Evolutionary conservation across 768 basidiomycete species (phyloP).

Genomic region (Candolleomyces eurysporus): DNA sequence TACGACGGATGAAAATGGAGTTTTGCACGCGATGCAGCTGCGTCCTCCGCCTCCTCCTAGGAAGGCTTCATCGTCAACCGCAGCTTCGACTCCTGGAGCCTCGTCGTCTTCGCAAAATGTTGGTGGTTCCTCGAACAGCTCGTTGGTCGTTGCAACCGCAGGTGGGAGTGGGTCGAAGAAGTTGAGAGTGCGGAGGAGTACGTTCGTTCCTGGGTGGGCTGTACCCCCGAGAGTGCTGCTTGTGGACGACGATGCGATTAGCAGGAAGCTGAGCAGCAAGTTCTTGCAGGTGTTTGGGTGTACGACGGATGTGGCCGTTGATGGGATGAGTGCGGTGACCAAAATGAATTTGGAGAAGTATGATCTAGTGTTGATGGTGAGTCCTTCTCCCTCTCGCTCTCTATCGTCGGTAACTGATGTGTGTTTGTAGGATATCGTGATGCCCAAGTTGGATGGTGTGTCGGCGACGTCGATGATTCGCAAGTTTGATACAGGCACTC

Average conservation of each 20-base stretch:
- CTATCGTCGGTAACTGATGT: neutral
- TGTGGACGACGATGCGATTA: conserved; percentile 95
- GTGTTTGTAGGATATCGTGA: conserved; percentile 82
- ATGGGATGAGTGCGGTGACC: conserved; percentile 87
- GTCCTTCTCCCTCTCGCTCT: conserved; percentile 24
- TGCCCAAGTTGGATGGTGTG: conserved; percentile 86
- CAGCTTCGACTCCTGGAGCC: neutral
- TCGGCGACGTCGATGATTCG: conserved; percentile 91
- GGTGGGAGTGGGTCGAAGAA: conserved; percentile 33
- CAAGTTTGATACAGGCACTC: conserved; percentile 92
- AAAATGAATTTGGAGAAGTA: conserved; percentile 98
- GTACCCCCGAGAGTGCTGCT: conserved; percentile 88
- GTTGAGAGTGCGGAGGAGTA: conserved; percentile 68
- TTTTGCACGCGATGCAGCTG: conserved; percentile 7
- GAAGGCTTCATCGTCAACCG: conserved; percentile 15
- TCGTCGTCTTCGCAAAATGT: conserved; percentile 5
- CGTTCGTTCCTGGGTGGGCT: conserved; percentile 88
- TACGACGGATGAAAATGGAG: conserved; percentile 10
- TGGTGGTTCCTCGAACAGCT: neutral
- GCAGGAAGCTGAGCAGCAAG: conserved; percentile 83
- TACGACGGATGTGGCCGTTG: conserved; percentile 90
- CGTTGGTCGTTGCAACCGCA: neutral
- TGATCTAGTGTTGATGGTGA: conserved; percentile 91
- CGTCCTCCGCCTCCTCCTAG: conserved; percentile 8
- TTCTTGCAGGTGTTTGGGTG: conserved; percentile 96